A percentile compares a stretch with the other conserved stretches of the same genome.
phyloP scores from a whole-genome alignment of 106 monocot genomes.

The Cymbidium sinense region DNA sequence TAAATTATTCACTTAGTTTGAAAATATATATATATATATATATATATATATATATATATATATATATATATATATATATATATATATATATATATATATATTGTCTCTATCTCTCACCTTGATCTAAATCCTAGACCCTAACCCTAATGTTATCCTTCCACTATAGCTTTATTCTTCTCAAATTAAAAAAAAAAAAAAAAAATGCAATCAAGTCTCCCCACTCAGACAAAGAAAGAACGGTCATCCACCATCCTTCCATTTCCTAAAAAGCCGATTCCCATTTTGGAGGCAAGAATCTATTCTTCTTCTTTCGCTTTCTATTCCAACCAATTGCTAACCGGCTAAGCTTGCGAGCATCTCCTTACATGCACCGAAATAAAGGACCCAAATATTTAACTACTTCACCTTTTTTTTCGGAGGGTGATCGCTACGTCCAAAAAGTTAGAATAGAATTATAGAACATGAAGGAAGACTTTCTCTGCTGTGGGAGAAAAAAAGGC shows the following conservation, averaged over 20 bases:
- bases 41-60: too few relatives aligned
- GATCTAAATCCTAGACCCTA: too few relatives aligned
- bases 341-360: not conserved
- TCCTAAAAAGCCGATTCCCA: constrained; percentile 1
- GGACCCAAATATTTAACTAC: not conserved
- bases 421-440: not conserved
- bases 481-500: not conserved
- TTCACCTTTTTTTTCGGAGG: not conserved
- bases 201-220: too few relatives aligned
- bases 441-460: not conserved
- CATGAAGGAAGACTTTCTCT: not conserved
- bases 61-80: too few relatives aligned
- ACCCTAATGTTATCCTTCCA: too few relatives aligned
- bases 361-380: not conserved
- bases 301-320: not conserved
- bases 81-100: too few relatives aligned
- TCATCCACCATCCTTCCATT: not conserved
- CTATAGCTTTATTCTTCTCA: too few relatives aligned
- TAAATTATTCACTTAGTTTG: too few relatives aligned
- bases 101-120: not conserved
- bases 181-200: too few relatives aligned
- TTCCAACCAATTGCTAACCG: not conserved
- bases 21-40: too few relatives aligned
- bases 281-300: not conserved
- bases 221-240: too few relatives aligned